Evolutionary conservation across 441 rosid genomes (phyloP), one percentile per base, ranked within the genome.

Genomic region (Adansonia rubrostipa): DNA sequence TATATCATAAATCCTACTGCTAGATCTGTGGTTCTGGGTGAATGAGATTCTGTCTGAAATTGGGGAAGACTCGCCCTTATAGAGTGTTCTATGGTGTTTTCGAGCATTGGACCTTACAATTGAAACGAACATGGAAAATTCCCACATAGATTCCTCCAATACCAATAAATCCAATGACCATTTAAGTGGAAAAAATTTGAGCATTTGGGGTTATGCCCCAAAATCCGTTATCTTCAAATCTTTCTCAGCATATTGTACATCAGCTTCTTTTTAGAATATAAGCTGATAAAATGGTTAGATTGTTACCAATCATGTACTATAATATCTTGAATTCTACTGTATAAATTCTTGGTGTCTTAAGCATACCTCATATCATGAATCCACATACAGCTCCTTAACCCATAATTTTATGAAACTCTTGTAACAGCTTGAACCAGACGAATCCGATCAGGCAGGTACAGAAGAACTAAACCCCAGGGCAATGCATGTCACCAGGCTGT

Each of bases 401-500:
- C 20, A 70, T 17, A 45, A 22, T 22, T 50, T 51, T 51, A 51
- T 24, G 17, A 24, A 48, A 9, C 28, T 70, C 19, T 24, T 5
- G 15, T 24, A 71, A 51, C 13, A 28, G 45, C 22, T 71, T 51
- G 44, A 50, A 14, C 22, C 22, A 71, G 61, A 28, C 28, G 47
- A 24, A 28, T 28, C 61, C 61, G 15, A 15, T 54, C 61, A 71
- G 61, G 61, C 45, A 3, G 61, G 51, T 50, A 51, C 24, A 9
- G 5, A 51, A 71, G 17, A 63, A 63, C n/a, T 66, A 20, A 47
- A 71, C 74, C 45, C 58, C 60, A 14, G 5, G 58, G 44, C 60
- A 50, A 22, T 69, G 44, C 45, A 51, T 51, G 58, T 24, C 9
- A 22, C 44, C 22, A 71, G 61, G 22, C 42, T 28, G 33, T 28